Percentiles rank a stretch among this genome's conserved stretches.
phyloP scores from a whole-genome alignment of 1,284 basidiomycete genomes.

The Microbotryomycetes sp. region DNA sequence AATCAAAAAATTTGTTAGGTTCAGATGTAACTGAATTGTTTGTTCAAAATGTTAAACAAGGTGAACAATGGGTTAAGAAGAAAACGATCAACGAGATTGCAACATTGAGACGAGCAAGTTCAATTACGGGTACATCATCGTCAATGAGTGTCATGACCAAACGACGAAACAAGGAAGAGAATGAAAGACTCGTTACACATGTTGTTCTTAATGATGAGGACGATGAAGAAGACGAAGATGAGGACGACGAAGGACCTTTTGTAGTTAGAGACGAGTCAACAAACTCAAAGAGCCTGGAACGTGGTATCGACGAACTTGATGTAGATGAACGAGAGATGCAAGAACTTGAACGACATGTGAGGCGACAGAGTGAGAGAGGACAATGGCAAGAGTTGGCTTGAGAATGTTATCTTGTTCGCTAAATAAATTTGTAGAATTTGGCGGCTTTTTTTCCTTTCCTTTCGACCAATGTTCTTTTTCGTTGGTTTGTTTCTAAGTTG shows the following conservation, averaged over 20 bases:
- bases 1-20: not conserved
- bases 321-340: not conserved
- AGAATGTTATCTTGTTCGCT: too few species aligned
- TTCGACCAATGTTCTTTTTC: not conserved
- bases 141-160: not conserved
- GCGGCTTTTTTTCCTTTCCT: too few species aligned
- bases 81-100: not conserved
- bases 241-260: not conserved
- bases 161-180: not conserved
- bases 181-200: not conserved
- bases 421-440: not conserved
- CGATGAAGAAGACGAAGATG: not conserved
- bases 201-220: too few species aligned
- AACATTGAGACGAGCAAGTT: not conserved
- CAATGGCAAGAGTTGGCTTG: not conserved
- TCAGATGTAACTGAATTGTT: not conserved
- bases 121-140: not conserved
- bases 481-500: not conserved
- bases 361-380: not conserved
- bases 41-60: not conserved
- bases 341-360: not conserved
- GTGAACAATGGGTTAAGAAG: not conserved
- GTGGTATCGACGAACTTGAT: not conserved
- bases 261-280: not conserved
- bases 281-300: not conserved